A percentile compares a stretch with the other conserved stretches of the same genome.
These are phyloP conservation scores for Coemansia sp. DNA, from an alignment of 192 early-diverging fungal genomes.

Conservation along the genomic window DNA sequence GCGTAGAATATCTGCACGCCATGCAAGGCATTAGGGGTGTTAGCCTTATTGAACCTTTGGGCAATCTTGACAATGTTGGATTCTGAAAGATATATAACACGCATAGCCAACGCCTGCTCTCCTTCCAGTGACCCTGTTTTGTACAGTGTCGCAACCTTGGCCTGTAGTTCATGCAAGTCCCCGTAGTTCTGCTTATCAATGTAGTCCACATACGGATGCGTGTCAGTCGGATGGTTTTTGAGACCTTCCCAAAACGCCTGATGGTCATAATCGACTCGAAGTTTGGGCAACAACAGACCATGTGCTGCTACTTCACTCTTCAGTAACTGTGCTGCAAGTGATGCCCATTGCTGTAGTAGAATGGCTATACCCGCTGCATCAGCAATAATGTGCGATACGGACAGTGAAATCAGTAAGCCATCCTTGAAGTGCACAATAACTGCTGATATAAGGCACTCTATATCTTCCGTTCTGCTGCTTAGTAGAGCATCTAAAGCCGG, in stretches of 20 bases:
- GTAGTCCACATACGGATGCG: slow-evolving; percentile 17
- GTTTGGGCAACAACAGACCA: slow-evolving; percentile 2
- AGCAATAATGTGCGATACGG: slow-evolving; percentile 23
- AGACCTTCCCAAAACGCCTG: slow-evolving; percentile 14
- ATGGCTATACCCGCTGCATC: slow-evolving; percentile 15
- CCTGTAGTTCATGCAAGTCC: neutral
- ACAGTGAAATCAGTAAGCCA: slow-evolving; percentile 15
- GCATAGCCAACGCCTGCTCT: slow-evolving; percentile 1
- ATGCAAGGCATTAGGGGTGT: slow-evolving; percentile 4
- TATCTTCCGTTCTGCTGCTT: slow-evolving; percentile 7
- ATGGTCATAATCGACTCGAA: slow-evolving; percentile 20
- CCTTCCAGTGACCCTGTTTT: slow-evolving; percentile 4
- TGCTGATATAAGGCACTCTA: slow-evolving; percentile 14
- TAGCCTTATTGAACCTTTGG: slow-evolving; percentile 1
- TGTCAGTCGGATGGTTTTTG: slow-evolving; percentile 1
- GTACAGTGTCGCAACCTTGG: neutral
- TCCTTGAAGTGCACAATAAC: slow-evolving; percentile 11
- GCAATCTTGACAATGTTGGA: slow-evolving; percentile 11
- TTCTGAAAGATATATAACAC: slow-evolving; percentile 16
- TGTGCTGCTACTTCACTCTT: neutral
- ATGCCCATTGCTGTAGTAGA: slow-evolving; percentile 23
- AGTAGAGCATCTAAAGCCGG: neutral
- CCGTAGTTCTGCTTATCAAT: slow-evolving; percentile 6
- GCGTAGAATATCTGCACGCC: slow-evolving; percentile 31
- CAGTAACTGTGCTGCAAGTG: slow-evolving; percentile 6